phyloP scores from a whole-genome alignment of 1,284 basidiomycete species.

The Fistulinella cinereoalba region DNA sequence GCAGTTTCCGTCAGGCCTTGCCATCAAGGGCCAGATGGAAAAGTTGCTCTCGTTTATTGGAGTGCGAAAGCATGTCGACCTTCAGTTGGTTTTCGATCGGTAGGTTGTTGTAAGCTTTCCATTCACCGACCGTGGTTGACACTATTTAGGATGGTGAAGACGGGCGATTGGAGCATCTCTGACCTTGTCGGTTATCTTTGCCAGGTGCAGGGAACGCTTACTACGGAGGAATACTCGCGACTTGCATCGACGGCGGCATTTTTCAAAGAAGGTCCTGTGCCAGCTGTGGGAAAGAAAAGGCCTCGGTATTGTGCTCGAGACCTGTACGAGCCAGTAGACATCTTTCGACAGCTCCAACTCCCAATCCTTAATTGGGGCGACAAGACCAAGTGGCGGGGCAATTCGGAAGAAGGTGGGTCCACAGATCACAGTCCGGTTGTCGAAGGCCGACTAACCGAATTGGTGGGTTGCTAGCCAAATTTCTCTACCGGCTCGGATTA shows the following conservation, averaged over 20 bases:
- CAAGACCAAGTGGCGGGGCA: slow-evolving; percentile 71
- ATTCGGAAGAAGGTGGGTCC: slow-evolving; percentile 78
- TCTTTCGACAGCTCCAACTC: slow-evolving; percentile 71
- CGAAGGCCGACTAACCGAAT: slow-evolving; percentile 1
- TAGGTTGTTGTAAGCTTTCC: no score
- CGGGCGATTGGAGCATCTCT: slow-evolving; percentile 76
- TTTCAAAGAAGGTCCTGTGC: slow-evolving; percentile 52
- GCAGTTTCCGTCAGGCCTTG: slow-evolving; percentile 62
- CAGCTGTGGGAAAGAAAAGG: slow-evolving; percentile 34
- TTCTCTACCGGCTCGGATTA: slow-evolving; percentile 78
- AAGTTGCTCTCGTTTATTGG: slow-evolving; percentile 77
- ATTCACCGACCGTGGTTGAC: no score
- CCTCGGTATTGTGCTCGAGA: slow-evolving; percentile 62
- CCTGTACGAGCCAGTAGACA: slow-evolving; percentile 82
- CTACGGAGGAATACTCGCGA: slow-evolving; percentile 65
- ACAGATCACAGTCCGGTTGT: neutral
- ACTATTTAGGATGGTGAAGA: slow-evolving; percentile 71
- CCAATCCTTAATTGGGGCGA: slow-evolving; percentile 89
- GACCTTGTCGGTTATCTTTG: slow-evolving; percentile 88
- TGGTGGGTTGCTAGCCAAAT: slow-evolving; percentile 59
- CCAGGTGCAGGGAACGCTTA: slow-evolving; percentile 76
- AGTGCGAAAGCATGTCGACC: slow-evolving; percentile 88
- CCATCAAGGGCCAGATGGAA: slow-evolving; percentile 76
- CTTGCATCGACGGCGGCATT: slow-evolving; percentile 83
- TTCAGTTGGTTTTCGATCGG: slow-evolving; percentile 86